Evolutionary conservation across 2,329 filamentous ascomycete genomes (phyloP), one percentile per base, ranked within the genome.

Genomic region (Chaetomium sp.): DNA sequence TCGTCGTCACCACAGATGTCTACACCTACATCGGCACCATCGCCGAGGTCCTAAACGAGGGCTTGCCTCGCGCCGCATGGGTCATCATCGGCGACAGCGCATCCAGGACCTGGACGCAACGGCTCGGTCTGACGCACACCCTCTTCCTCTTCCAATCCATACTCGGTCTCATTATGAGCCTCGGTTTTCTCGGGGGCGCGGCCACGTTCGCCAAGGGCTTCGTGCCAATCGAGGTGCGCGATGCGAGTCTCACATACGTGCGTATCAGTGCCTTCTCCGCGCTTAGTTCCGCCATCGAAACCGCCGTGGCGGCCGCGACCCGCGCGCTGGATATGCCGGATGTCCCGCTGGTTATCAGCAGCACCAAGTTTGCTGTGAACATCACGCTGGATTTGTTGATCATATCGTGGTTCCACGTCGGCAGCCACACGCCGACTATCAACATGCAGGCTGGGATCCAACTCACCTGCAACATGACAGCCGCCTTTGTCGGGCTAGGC

Each of bases 21-120:
- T 88, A 86, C 68, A 88, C 84, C 0, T 89, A 89, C 67, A 87
- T 89, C 57, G 76, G 79, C 19, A 78, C 83, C 0, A 74, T 88
- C 0, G 80, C 79, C 1, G 83, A 89, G 65, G 84, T 88, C 0
- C 68, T 90, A 12, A 89, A 89, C 60, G 86, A 90, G 66, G 86
- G 86, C 0, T 78, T 90, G 0, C 86, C 86, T 0, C 76, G 85
- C 27, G 82, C 85, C 0, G 77, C 84, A 0, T 90, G 83, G 80
- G 74, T 84, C 5, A 77, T 87, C 55, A 88, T 89, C 55, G 85
- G 84, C 6, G 84, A 89, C 68, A 77, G 76, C 34, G 69, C 79
- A 0, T 81, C 78, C 0, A 76, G 84, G 1, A 71, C 72, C 0
- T 66, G 78, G 0, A 56, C 69, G 0, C 73, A 79, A 11, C 76